These are phyloP conservation scores for Begonia loranthoides DNA, from an alignment of 306 rosid species.

Conservation along the genomic window DNA sequence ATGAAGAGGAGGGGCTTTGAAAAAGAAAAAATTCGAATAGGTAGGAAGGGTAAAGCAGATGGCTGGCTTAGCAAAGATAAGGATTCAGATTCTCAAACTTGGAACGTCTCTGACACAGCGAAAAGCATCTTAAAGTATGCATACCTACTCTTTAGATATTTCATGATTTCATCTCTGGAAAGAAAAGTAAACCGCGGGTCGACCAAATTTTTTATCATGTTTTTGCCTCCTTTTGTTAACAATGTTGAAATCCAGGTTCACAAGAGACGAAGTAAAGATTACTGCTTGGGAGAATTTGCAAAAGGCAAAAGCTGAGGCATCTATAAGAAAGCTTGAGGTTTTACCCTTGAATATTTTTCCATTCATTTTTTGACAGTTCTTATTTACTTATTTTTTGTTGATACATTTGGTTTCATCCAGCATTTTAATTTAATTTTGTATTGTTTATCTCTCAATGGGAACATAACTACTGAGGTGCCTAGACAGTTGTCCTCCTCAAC, in stretches of 20 bases:
- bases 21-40: constrained; percentile 55
- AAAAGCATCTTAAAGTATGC: constrained; percentile 62
- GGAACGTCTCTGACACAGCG: constrained; percentile 47
- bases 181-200: too few relatives aligned
- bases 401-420: too few relatives aligned
- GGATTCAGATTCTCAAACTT: constrained; percentile 35
- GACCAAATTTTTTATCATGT: too few relatives aligned
- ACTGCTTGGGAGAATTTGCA: constrained; percentile 95
- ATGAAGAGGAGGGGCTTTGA: constrained; percentile 92
- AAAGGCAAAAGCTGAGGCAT: constrained; percentile 98
- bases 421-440: too few relatives aligned
- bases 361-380: background rate
- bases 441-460: too few relatives aligned
- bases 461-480: too few relatives aligned
- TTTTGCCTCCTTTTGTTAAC: too few relatives aligned
- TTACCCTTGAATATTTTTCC: background rate
- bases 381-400: constrained; percentile 2
- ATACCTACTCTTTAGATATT: constrained; percentile 1
- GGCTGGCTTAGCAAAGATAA: constrained; percentile 57
- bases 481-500: too few relatives aligned
- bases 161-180: too few relatives aligned
- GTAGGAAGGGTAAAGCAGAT: constrained; percentile 56
- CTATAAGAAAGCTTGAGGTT: constrained; percentile 86
- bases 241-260: constrained; percentile 37
- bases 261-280: constrained; percentile 91